These are phyloP conservation scores for Rhodotorula sp. DNA, from an alignment of 1,284 basidiomycete species.

Conservation along the genomic window DNA sequence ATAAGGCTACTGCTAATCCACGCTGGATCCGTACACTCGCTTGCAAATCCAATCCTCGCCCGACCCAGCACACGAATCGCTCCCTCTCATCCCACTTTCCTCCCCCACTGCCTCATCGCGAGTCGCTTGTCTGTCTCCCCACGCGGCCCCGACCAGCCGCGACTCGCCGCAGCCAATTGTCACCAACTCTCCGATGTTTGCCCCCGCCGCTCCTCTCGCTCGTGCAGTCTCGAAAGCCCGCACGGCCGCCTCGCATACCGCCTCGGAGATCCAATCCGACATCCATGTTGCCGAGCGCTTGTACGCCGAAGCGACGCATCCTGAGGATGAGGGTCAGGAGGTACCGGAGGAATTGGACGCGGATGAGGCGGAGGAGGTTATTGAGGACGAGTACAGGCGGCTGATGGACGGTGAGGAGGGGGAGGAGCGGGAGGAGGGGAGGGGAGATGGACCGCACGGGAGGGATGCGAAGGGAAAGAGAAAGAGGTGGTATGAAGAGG, in stretches of 20 bases:
- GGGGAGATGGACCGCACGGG: not conserved
- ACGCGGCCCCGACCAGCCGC: not conserved
- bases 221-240: slow-evolving; percentile 13
- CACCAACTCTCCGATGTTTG: slow-evolving; percentile 3
- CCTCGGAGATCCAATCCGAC: not conserved
- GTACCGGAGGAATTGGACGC: slow-evolving; percentile 26
- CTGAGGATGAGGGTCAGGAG: slow-evolving; percentile 7
- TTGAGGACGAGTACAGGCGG: slow-evolving; percentile 36
- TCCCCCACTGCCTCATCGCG: no score
- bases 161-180: not conserved
- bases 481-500: not conserved
- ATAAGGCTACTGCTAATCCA: no score
- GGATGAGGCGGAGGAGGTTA: slow-evolving; percentile 17
- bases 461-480: not conserved
- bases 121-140: no score
- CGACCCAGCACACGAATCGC: no score
- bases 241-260: not conserved
- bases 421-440: no score
- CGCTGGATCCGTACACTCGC: no score
- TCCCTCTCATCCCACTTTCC: no score
- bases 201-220: slow-evolving; percentile 3
- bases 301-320: slow-evolving; percentile 6
- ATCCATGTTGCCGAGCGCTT: slow-evolving; percentile 18
- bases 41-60: no score
- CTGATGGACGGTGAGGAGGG: slow-evolving; percentile 22